Evolutionary conservation across 2,329 filamentous ascomycete genomes (phyloP), one percentile per base, ranked within the genome.

Genomic region (Colletotrichum orbiculare): DNA sequence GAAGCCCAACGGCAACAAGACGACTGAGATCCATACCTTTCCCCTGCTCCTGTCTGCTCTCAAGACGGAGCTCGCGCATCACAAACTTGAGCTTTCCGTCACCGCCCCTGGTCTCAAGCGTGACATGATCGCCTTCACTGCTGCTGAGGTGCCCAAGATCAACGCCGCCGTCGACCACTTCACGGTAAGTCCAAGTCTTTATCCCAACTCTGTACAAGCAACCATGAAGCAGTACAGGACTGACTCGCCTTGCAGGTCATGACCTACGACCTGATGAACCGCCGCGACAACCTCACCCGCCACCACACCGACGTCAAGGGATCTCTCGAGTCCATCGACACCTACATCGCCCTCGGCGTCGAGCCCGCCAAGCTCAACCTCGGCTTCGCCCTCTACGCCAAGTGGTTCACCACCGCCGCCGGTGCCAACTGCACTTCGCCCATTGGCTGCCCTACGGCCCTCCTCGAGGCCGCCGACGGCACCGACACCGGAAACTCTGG

Each of bases 251-350:
- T 2, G 17, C 4, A 78, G 76, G 77, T 92, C 68, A 92, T 92
- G 89, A 83, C 85, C 8, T 92, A 92, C 73, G 90, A 93, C 72
- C 73, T 93, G 52, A 89, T 91, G 84, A 92, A 91, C 77, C 87
- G 90, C 10, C 85, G 91, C n/a, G 87, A 92, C 73, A 85, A 79
- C 54, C 74, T 81, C 17, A 92, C 90, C 2, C 83, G 81, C 35
- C 90, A 92, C 72, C 89, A 92, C 70, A 85, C 83, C 9, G 87
- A 87, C 6, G 77, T 91, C 33, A 70, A 79, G 54, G 81, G 80
- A 11, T 87, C 88, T 8, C 72, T 85, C 2, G 78, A 83, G 5
- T 78, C 85, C 0, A 74, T 93, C 71, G 79, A 88, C 55, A 82
- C 82, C 42, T 92, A 92, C 73, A 74, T 89, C 13, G 75, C 78